These are phyloP conservation scores for Persicaria maculosa DNA, from an alignment of 148 eudicot species.

Conservation along the genomic window DNA sequence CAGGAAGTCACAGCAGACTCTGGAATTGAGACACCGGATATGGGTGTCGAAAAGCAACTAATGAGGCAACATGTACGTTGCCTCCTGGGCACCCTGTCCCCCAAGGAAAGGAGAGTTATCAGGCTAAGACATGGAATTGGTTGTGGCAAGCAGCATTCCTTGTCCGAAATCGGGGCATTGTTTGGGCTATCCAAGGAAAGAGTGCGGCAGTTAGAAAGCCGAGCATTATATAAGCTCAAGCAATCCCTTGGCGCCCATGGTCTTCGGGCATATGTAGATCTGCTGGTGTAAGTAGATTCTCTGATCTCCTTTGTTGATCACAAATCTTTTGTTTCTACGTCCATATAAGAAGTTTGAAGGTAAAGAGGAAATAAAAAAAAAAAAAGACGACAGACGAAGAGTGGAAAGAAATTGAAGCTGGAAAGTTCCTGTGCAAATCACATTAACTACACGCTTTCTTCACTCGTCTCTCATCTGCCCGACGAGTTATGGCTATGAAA, in stretches of 20 bases:
- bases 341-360: background rate
- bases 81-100: constrained; percentile 50
- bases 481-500: background rate
- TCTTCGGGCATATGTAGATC: constrained; percentile 46
- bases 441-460: background rate
- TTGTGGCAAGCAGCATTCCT: constrained; percentile 32
- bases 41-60: constrained; percentile 42
- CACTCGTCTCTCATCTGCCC: too few species aligned
- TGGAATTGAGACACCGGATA: constrained; percentile 46
- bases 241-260: constrained; percentile 59
- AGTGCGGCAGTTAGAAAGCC: constrained; percentile 73
- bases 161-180: constrained; percentile 65
- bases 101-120: constrained; percentile 57
- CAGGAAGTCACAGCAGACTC: constrained; percentile 83
- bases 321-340: constrained; percentile 5
- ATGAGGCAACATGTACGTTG: constrained; percentile 69
- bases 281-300: constrained; percentile 35
- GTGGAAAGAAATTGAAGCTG: background rate
- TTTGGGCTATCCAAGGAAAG: constrained; percentile 85
- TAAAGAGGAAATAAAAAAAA: background rate
- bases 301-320: background rate
- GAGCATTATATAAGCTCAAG: constrained; percentile 70
- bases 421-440: background rate
- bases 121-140: constrained; percentile 63
- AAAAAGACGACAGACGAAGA: background rate